phyloP scores from a whole-genome alignment of 441 rosid genomes.

The Metrosideros polymorpha region DNA sequence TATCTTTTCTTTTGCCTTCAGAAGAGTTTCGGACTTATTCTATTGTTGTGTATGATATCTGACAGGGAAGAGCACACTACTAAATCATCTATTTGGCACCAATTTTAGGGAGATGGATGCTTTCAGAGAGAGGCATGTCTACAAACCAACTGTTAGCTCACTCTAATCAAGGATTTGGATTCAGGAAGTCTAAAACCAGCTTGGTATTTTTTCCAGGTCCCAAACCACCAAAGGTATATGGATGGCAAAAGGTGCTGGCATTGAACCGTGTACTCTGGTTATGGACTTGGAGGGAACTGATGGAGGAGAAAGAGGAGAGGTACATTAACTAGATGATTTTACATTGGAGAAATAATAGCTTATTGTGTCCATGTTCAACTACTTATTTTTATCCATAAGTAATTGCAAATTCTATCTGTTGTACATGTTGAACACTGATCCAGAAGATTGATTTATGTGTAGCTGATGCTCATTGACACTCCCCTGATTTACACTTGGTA shows the following conservation, averaged over 20 bases:
- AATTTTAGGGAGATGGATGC: conserved; percentile 98
- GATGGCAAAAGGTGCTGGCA: conserved; percentile 85
- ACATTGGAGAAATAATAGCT: not conserved
- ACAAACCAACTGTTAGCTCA: not conserved
- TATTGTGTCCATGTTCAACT: not conserved
- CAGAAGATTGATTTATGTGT: no score
- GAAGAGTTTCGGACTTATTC: not conserved
- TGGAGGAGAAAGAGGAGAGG: conserved; percentile 99
- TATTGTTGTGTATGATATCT: conserved; percentile 9
- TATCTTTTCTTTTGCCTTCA: not conserved
- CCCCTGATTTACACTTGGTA: not conserved
- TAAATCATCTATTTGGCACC: conserved; percentile 79
- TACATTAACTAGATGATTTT: conserved; percentile 5
- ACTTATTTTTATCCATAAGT: not conserved
- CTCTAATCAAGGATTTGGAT: not conserved
- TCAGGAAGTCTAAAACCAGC: not conserved
- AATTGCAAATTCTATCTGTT: not conserved
- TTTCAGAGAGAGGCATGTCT: conserved; percentile 76
- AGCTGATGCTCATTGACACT: not conserved
- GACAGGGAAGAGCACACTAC: conserved; percentile 91
- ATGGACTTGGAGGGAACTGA: conserved; percentile 99
- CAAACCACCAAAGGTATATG: conserved; percentile 96
- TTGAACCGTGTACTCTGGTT: conserved; percentile 91
- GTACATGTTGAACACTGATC: not conserved
- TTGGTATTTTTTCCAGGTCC: conserved; percentile 40